phyloP scores from a whole-genome alignment of 768 basidiomycete species.

The Tulasnella calospora region DNA sequence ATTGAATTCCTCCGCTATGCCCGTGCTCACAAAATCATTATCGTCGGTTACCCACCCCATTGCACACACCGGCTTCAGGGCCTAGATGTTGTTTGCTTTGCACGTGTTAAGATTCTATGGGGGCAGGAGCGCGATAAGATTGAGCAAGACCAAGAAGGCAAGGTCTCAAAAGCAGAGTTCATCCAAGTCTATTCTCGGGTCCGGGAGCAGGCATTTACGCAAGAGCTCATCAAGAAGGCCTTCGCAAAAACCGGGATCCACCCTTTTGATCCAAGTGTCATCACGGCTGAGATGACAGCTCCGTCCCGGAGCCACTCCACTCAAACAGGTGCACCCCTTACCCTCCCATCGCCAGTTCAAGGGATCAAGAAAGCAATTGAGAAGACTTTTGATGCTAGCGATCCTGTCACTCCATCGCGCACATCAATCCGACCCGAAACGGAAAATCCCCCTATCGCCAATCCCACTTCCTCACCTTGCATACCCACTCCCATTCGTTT shows the following conservation, averaged over 20 bases:
- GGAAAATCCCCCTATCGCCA: neutral
- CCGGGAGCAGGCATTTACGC: constrained; percentile 34
- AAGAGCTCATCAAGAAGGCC: constrained; percentile 33
- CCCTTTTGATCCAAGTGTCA: neutral
- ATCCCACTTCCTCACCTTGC: neutral
- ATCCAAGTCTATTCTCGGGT: constrained; percentile 33
- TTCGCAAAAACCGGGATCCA: constrained; percentile 30
- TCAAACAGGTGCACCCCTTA: too few species aligned
- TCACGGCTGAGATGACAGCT: neutral
- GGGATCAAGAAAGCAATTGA: too few species aligned
- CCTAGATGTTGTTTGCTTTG: constrained; percentile 46
- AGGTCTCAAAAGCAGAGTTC: constrained; percentile 36
- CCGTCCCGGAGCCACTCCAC: neutral
- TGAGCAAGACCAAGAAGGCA: constrained; percentile 18
- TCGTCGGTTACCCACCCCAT: constrained; percentile 20
- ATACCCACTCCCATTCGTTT: neutral
- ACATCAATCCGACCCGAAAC: too few species aligned
- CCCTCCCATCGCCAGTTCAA: too few species aligned
- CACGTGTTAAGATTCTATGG: constrained; percentile 38
- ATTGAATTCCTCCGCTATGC: constrained; percentile 3
- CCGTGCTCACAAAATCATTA: neutral
- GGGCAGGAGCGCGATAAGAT: constrained; percentile 27
- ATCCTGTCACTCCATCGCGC: too few species aligned
- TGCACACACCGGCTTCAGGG: constrained; percentile 37
- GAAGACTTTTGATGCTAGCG: too few species aligned